Conservation (phyloP, 148 eudicot species). For the Rhododendron mucronatum region DNA sequence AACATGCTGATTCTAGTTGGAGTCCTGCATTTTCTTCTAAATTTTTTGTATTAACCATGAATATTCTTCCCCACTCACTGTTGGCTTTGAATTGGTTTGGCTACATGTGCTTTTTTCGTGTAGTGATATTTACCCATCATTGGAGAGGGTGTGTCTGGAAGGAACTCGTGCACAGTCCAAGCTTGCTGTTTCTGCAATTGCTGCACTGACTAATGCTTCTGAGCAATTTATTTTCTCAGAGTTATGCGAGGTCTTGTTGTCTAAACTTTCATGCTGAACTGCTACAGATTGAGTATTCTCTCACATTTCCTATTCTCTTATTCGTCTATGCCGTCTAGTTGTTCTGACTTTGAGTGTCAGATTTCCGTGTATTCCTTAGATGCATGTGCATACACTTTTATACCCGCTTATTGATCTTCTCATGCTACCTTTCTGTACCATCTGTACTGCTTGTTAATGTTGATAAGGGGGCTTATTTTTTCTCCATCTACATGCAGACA, state of each 20-base stretch:
- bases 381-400: background rate
- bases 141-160: slow-evolving; percentile 73
- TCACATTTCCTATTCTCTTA: background rate
- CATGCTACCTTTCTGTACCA: slow-evolving; percentile 1
- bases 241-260: slow-evolving; percentile 55
- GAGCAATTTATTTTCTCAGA: slow-evolving; percentile 37
- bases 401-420: slow-evolving; percentile 11
- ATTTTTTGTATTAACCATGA: background rate
- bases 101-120: slow-evolving; percentile 21
- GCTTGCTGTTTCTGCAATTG: slow-evolving; percentile 68
- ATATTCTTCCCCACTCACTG: background rate
- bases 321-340: background rate
- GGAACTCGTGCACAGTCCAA: slow-evolving; percentile 84
- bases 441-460: slow-evolving; percentile 1
- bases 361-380: background rate
- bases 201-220: slow-evolving; percentile 45
- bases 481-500: slow-evolving; percentile 33
- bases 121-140: slow-evolving; percentile 70
- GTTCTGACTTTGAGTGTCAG: background rate
- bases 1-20: background rate
- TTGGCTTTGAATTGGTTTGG: background rate
- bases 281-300: background rate
- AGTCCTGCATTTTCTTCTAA: background rate
- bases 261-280: slow-evolving; percentile 4
- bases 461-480: background rate